Conservation (phyloP, 2,329 filamentous ascomycete species). For the Neofusicoccum ribis region DNA sequence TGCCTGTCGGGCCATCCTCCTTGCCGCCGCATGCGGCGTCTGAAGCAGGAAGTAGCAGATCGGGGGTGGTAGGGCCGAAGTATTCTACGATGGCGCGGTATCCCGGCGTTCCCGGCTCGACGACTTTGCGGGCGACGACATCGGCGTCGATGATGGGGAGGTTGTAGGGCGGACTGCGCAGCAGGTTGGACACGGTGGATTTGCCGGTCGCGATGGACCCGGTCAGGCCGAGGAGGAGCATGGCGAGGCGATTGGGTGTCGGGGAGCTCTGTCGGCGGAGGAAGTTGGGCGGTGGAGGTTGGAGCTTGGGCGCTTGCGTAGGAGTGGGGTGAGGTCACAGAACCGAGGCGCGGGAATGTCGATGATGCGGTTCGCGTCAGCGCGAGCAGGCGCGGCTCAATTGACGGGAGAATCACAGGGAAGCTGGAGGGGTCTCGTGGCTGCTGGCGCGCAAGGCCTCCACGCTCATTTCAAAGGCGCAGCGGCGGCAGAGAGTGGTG, state of each 20-base stretch:
- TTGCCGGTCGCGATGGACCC: slow-evolving; percentile 98
- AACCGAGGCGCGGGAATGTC: neutral
- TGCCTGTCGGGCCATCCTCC: slow-evolving; percentile 58
- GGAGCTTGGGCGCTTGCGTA: slow-evolving; percentile 16
- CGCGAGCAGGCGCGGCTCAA: neutral
- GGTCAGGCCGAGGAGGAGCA: slow-evolving; percentile 94
- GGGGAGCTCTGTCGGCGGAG: neutral
- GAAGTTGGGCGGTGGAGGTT: neutral
- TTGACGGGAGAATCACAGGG: neutral
- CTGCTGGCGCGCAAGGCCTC: neutral
- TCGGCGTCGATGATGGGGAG: slow-evolving; percentile 95
- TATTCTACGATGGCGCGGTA: slow-evolving; percentile 80
- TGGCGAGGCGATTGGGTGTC: slow-evolving; percentile 39
- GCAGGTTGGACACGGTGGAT: slow-evolving; percentile 86
- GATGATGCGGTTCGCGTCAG: neutral
- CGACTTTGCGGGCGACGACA: slow-evolving; percentile 85
- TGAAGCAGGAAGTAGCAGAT: slow-evolving; percentile 69
- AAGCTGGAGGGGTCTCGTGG: neutral
- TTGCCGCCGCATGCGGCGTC: slow-evolving; percentile 43
- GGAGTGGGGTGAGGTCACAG: slow-evolving; percentile 12
- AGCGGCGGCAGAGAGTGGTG: neutral
- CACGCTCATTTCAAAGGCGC: neutral
- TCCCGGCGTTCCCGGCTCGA: slow-evolving; percentile 84
- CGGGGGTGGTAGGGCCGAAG: slow-evolving; percentile 80
- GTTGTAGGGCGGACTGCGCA: slow-evolving; percentile 76